Conservation (phyloP, 805 yeast genomes). For the Hanseniaspora clermontiae region DNA sequence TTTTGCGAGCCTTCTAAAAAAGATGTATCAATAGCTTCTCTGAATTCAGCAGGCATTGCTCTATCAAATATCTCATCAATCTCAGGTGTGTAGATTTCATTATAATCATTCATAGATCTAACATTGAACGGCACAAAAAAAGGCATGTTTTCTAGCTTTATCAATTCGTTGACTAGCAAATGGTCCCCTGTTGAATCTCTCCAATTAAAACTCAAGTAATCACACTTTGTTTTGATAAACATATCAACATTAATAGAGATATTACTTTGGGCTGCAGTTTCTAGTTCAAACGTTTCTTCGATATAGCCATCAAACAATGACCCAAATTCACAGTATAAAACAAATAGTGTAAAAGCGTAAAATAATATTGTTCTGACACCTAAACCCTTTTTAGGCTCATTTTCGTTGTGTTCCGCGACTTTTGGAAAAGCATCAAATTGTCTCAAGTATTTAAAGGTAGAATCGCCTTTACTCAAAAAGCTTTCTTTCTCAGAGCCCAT, state of each 20-base stretch:
- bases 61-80: constrained; percentile 55
- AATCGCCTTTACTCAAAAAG: constrained; percentile 1
- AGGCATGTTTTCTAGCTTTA: constrained; percentile 54
- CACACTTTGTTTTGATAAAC: constrained; percentile 75
- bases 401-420: constrained; percentile 55
- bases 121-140: constrained; percentile 44
- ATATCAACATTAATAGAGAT: constrained; percentile 67
- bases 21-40: constrained; percentile 31
- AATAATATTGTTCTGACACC: constrained; percentile 59
- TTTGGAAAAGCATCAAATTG: constrained; percentile 31
- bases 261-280: constrained; percentile 41
- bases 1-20: constrained; percentile 42
- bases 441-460: constrained; percentile 3
- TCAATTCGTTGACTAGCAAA: constrained; percentile 60
- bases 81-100: constrained; percentile 42
- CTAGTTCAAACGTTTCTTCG: constrained; percentile 68
- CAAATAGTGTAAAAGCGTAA: constrained; percentile 46
- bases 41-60: constrained; percentile 53
- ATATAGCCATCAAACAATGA: constrained; percentile 70
- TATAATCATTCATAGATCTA: constrained; percentile 34
- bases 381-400: constrained; percentile 57
- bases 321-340: constrained; percentile 77
- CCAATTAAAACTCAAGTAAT: constrained; percentile 58
- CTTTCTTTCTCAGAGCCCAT: not conserved
- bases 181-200: constrained; percentile 68